A percentile compares a stretch with the other conserved stretches of the same genome.
Evolutionary conservation across 768 basidiomycete species (phyloP).

Genomic region (Solioccasus polychromus): DNA sequence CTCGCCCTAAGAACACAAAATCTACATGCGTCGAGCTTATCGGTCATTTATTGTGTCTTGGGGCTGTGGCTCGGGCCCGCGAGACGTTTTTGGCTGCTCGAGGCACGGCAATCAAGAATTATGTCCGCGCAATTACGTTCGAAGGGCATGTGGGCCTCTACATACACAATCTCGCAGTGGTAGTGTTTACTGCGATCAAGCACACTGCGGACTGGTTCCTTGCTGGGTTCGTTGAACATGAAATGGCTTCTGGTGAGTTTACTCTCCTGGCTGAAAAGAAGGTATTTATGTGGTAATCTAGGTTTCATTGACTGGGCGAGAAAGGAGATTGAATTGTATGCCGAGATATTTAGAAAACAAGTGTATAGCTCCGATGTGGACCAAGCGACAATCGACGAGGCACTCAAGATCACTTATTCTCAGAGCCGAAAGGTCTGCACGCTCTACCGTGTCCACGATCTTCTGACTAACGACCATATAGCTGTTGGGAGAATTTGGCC

Average conservation of each 20-base stretch:
- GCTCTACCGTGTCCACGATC: not conserved
- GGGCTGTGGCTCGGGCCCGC: conserved; percentile 74
- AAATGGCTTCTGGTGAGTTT: conserved; percentile 82
- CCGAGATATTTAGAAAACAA: conserved; percentile 83
- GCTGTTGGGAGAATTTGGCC: conserved; percentile 89
- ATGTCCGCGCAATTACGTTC: conserved; percentile 85
- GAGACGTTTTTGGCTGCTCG: conserved; percentile 81
- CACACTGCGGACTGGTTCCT: conserved; percentile 99
- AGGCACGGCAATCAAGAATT: conserved; percentile 64
- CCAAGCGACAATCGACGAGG: conserved; percentile 68
- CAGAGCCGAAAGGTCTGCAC: conserved; percentile 79
- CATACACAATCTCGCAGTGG: conserved; percentile 81
- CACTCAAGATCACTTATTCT: conserved; percentile 67
- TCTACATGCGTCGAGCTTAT: conserved; percentile 69
- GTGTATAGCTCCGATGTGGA: conserved; percentile 85
- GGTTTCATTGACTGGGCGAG: conserved; percentile 96
- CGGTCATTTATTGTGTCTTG: conserved; percentile 68
- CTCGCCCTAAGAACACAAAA: conserved; percentile 75
- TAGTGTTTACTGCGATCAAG: conserved; percentile 92
- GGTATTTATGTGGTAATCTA: conserved; percentile 28
- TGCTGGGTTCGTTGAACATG: conserved; percentile 92
- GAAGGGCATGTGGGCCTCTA: conserved; percentile 87
- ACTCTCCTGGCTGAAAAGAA: not conserved
- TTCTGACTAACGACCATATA: conserved; percentile 26
- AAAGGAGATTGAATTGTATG: conserved; percentile 77